Evolutionary conservation across 2,329 filamentous ascomycete species (phyloP).

Genomic region (Rachicladosporium sp.): DNA sequence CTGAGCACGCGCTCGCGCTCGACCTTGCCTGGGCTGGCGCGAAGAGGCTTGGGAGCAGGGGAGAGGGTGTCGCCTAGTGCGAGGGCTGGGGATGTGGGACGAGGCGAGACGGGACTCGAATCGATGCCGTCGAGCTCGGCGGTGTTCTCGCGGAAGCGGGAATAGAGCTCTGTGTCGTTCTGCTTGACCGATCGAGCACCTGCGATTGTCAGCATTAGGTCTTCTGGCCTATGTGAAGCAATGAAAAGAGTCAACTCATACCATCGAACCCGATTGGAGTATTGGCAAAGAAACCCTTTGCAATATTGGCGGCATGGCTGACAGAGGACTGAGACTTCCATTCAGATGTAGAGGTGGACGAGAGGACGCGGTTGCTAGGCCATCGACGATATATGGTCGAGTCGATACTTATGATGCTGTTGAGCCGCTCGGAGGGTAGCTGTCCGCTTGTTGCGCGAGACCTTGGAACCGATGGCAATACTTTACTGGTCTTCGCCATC

Average conservation of each 20-base stretch:
- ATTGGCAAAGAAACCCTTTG: conserved; percentile 20
- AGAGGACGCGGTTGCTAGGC: conserved; percentile 19
- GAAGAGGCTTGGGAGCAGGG: conserved; percentile 5
- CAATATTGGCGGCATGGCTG: conserved; percentile 20
- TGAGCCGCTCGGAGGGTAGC: conserved; percentile 11
- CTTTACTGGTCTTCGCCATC: background rate
- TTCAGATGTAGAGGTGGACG: conserved; percentile 13
- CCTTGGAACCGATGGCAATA: background rate
- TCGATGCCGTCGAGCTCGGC: conserved; percentile 15
- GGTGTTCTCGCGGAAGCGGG: background rate
- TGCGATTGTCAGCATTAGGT: background rate
- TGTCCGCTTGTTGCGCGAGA: conserved; percentile 5
- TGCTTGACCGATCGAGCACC: background rate
- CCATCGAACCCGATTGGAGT: conserved; percentile 19
- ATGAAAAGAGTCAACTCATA: conserved; percentile 8
- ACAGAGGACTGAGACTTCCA: conserved; percentile 21
- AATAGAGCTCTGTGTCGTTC: background rate
- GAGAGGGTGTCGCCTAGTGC: conserved; percentile 10
- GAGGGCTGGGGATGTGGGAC: conserved; percentile 10
- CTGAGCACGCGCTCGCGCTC: background rate
- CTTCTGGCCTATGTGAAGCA: background rate
- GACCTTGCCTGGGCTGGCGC: background rate
- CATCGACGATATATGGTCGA: conserved; percentile 14
- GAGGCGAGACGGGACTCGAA: conserved; percentile 9
- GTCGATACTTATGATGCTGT: conserved; percentile 18